Base-by-base conservation (phyloP, 345 rosid species). In the Murraya koenigii region DNA sequence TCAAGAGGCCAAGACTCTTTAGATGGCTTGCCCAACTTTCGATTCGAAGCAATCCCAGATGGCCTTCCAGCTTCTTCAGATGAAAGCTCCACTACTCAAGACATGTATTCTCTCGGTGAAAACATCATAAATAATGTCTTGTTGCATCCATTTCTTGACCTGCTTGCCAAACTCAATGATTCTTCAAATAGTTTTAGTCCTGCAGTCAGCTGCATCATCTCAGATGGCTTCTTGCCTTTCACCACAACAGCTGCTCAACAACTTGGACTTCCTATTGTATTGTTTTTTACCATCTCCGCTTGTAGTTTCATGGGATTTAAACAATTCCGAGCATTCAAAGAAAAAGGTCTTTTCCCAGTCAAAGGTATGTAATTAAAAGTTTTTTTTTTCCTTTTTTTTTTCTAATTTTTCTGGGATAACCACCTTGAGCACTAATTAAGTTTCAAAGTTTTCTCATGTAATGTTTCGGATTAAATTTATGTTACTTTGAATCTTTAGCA, bases 1-100 rank as follows among this genome's bases (percentile, higher is more conserved):
- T 52, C 59, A 30, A 70, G 74, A 14, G 74, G 74, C 11, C 39
- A 15, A 1, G 25, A 26, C 0, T 17, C 38, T 28, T 20, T 28
- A 3, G 35, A 56, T 22, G 60, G 74, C 7, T 15, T 70, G 22
- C 38, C 74, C 3, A 22, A 19, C 22, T 70, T 70, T 8, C 60
- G 11, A 7, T 70, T 70, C 17, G 74, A 70, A 70, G 25, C 74
- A 56, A 70, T 70, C 38, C 74, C 60, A 17, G 74, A 47, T 3
- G 74, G 74, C 1, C 35, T 70, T 8, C 74, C 72, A 5, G 19
- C 41, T 70, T 6, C 17, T 44, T 47, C 56, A 7, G 55, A 69
- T 25, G 56, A 25, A 10, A 7, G 26, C 22, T 3, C 23, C 36
- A 39, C 6, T 17, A 6, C 6, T 7, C 72, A 66, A 67, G 71